Evolutionary conservation across 305 asterid genomes (phyloP), one percentile per base, ranked within the genome.

Genomic region (Caryopteris hybrid): DNA sequence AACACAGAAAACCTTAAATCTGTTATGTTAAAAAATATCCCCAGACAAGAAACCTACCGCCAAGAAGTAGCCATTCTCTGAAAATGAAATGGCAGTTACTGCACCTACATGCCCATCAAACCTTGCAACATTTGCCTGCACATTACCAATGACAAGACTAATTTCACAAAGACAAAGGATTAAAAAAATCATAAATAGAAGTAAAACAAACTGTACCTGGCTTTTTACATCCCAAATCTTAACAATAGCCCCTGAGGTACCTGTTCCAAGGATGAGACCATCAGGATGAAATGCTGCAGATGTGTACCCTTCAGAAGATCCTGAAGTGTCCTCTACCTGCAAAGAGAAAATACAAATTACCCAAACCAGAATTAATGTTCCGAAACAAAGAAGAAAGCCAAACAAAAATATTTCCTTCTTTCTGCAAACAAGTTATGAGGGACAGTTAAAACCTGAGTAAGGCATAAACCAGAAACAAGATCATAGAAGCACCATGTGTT

Each of bases 201-300:
- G 61, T 11, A 57, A 21, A 54, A 33, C 7, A 61, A 16, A 39
- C 29, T 73, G 20, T 70, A 95, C 99, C 97, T 95, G 98, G 80
- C 84, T 89, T 78, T 95, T 95, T 23, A 95, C 99, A 84, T 95
- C 99, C 99, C 99, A 95, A 63, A 95, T 91, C 90, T 85, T 95
- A 64, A 89, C 96, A n/a, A 80, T 17, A 66, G 90, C 69, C 34
- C 80, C 88, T 29, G 95, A 67, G 55, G 98, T 91, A 69, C 99
- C 99, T 59, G 97, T 92, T 70, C 99, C 99, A 63, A 95, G 96
- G 79, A 95, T 91, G 62, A 91, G 95, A 63, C 99, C 99, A 85
- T 95, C 99, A 56, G 99, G 99, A 73, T 95, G 99, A 82, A 95
- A 91, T 69, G 99, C 90, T 46, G 99, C 96, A 62, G 98, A 84